These are phyloP conservation scores for Zoysia matrella DNA, from an alignment of 202 grass and related monocot species.

Conservation along the genomic window DNA sequence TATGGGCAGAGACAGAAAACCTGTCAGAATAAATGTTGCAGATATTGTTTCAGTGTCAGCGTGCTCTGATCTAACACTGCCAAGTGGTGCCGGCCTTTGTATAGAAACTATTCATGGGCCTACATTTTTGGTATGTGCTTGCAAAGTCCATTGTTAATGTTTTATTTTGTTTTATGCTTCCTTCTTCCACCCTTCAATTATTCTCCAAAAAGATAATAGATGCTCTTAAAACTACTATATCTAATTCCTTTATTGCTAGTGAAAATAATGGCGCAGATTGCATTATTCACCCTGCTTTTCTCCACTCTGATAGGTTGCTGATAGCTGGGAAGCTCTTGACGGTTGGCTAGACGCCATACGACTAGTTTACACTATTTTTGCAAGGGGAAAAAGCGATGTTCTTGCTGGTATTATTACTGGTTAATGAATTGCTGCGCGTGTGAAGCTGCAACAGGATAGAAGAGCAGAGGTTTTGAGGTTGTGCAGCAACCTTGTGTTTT, in stretches of 20 bases:
- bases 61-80: conserved; percentile 86
- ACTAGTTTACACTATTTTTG: conserved; percentile 93
- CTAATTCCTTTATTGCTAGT: not conserved
- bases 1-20: conserved; percentile 56
- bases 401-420: conserved; percentile 96
- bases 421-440: conserved; percentile 35
- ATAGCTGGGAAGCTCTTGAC: conserved; percentile 91
- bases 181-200: not conserved
- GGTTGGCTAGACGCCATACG: conserved; percentile 91
- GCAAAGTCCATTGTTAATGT: conserved; percentile 14
- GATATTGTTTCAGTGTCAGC: conserved; percentile 85
- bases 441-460: conserved; percentile 3
- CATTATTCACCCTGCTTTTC: not conserved
- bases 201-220: conserved; percentile 26
- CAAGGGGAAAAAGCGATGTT: conserved; percentile 88
- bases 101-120: conserved; percentile 81
- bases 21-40: conserved; percentile 69
- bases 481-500: conserved; percentile 23
- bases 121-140: conserved; percentile 71
- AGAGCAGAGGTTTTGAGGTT: conserved; percentile 20
- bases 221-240: not conserved
- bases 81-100: conserved; percentile 81
- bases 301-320: conserved; percentile 67
- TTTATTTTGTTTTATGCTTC: not conserved
- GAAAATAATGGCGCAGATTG: not conserved